These are phyloP conservation scores for Elsinoe ampelina DNA, from an alignment of 2,329 filamentous ascomycete genomes.

Conservation along the genomic window DNA sequence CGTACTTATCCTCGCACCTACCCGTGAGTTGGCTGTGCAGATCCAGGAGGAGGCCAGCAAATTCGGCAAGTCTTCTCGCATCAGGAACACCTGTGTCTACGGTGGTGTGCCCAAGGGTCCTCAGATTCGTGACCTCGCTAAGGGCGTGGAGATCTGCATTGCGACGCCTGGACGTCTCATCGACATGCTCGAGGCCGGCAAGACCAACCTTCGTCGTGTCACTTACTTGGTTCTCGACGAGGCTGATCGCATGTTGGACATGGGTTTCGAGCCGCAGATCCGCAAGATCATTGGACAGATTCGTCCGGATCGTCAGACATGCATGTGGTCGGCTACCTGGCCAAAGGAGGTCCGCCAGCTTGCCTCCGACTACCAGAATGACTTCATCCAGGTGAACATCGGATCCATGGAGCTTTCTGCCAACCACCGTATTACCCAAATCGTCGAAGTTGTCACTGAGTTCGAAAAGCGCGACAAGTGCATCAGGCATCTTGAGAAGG, in stretches of 20 bases:
- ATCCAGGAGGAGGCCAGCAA: slow-evolving; percentile 98
- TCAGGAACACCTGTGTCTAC: slow-evolving; percentile 98
- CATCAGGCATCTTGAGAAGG: slow-evolving; percentile 94
- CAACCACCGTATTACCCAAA: slow-evolving; percentile 96
- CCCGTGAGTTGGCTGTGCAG: slow-evolving; percentile 94
- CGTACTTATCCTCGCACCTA: slow-evolving; percentile 89
- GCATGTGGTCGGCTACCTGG: slow-evolving; percentile 99
- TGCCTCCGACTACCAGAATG: slow-evolving; percentile 79
- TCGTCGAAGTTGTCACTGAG: slow-evolving; percentile 91
- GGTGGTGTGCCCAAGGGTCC: slow-evolving; percentile 97
- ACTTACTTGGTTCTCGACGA: slow-evolving; percentile 98
- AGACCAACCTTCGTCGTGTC: slow-evolving; percentile 94
- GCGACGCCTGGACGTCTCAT: slow-evolving; percentile 96
- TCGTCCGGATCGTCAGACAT: slow-evolving; percentile 94
- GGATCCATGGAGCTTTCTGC: slow-evolving; percentile 91
- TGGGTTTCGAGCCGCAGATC: slow-evolving; percentile 99
- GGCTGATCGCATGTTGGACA: slow-evolving; percentile 98
- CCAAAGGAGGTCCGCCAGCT: slow-evolving; percentile 95
- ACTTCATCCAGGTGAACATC: slow-evolving; percentile 99
- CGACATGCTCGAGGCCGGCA: slow-evolving; percentile 95
- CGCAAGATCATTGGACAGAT: slow-evolving; percentile 98
- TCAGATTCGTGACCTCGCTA: slow-evolving; percentile 88
- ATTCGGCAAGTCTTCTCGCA: slow-evolving; percentile 94
- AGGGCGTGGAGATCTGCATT: slow-evolving; percentile 97
- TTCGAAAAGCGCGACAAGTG: slow-evolving; percentile 97